Percentiles rank a stretch among this genome's conserved stretches.
These are phyloP conservation scores for Piromyces finnis DNA, from an alignment of 192 early-diverging fungal genomes.

Conservation along the genomic window DNA sequence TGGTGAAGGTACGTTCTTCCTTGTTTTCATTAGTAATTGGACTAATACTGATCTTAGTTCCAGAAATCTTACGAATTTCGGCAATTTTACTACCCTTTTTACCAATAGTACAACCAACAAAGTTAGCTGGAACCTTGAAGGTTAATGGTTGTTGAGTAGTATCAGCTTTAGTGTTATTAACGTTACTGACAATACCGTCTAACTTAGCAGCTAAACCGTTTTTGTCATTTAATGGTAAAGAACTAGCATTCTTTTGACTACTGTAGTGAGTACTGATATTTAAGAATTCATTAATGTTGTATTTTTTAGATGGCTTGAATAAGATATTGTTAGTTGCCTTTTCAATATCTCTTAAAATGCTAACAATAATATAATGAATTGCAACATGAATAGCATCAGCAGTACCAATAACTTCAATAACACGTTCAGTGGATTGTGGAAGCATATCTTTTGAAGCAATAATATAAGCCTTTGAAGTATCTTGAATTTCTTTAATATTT, in stretches of 20 bases:
- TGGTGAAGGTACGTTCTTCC: neutral
- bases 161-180: neutral
- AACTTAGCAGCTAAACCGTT: neutral
- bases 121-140: neutral
- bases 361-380: neutral
- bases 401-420: conserved; percentile 71
- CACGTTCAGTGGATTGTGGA: conserved; percentile 81
- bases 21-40: neutral
- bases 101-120: conserved; percentile 37
- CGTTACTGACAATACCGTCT: neutral
- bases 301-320: neutral
- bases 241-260: neutral
- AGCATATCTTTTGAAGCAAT: conserved; percentile 80
- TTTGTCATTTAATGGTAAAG: neutral
- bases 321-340: neutral
- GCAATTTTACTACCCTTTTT: conserved; percentile 85
- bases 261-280: neutral
- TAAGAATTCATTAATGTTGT: neutral
- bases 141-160: neutral
- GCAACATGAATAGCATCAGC: conserved; percentile 44
- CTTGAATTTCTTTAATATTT: conserved; percentile 94
- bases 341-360: neutral
- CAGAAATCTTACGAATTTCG: conserved; percentile 78
- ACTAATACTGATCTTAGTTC: conserved; percentile 37
- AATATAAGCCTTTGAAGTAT: conserved; percentile 67